phyloP scores from a whole-genome alignment of 805 yeast genomes.

The Saccharomycopsis lassenensis region DNA sequence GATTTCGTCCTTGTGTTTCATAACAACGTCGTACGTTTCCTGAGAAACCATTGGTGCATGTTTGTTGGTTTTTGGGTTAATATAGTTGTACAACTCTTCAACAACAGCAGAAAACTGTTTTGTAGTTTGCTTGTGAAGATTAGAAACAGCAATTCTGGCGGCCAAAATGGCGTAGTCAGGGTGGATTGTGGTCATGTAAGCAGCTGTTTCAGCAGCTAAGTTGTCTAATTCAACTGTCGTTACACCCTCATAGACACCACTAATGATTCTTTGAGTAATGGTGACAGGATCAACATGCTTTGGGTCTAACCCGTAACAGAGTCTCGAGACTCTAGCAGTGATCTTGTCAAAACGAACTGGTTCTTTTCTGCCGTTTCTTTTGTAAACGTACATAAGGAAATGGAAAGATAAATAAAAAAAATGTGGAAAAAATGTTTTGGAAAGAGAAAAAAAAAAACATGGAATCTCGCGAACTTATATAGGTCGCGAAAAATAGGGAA shows the following conservation, averaged over 20 bases:
- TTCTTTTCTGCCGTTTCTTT: slow-evolving; percentile 91
- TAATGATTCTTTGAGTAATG: slow-evolving; percentile 88
- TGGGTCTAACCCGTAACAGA: slow-evolving; percentile 89
- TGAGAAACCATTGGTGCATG: slow-evolving; percentile 63
- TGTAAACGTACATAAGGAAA: slow-evolving; percentile 62
- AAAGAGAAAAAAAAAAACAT: background rate
- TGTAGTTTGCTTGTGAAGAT: slow-evolving; percentile 88
- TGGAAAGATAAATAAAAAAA: background rate
- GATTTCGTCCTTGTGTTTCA: slow-evolving; percentile 50
- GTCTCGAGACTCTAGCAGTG: slow-evolving; percentile 87
- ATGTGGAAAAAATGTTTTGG: background rate
- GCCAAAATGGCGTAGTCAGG: slow-evolving; percentile 96
- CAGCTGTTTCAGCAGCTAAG: slow-evolving; percentile 93
- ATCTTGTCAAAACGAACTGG: slow-evolving; percentile 93
- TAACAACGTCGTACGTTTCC: slow-evolving; percentile 51
- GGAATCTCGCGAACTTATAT: no score
- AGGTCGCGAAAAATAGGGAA: no score
- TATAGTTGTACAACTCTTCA: slow-evolving; percentile 59
- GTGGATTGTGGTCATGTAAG: slow-evolving; percentile 93
- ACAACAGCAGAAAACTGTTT: slow-evolving; percentile 74
- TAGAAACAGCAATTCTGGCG: slow-evolving; percentile 91
- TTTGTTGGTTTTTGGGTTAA: slow-evolving; percentile 67
- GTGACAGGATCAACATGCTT: slow-evolving; percentile 90
- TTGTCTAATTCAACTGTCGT: slow-evolving; percentile 81
- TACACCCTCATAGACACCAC: slow-evolving; percentile 96